These are phyloP conservation scores for Camillea tinctor DNA, from an alignment of 2,329 filamentous ascomycete species.

Conservation along the genomic window DNA sequence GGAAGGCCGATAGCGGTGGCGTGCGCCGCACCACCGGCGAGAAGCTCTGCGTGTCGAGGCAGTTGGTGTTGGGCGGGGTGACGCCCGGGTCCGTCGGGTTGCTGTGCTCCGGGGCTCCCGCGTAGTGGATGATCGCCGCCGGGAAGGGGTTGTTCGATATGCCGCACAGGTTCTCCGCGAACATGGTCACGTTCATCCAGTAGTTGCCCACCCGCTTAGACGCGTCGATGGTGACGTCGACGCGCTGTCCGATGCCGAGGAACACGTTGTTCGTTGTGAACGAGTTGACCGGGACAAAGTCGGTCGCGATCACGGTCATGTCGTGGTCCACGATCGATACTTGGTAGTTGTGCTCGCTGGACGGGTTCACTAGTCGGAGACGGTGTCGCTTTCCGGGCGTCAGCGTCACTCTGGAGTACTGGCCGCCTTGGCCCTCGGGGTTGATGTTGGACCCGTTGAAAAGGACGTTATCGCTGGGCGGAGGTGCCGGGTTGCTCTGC, in stretches of 20 bases:
- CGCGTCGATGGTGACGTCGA: conserved; percentile 47
- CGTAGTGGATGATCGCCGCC: conserved; percentile 24
- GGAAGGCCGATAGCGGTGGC: conserved; percentile 16
- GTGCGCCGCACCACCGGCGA: conserved; percentile 18
- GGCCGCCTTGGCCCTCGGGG: conserved; percentile 27
- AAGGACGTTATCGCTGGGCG: conserved; percentile 36
- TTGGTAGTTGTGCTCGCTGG: conserved; percentile 46
- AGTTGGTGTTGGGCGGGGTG: conserved; percentile 9
- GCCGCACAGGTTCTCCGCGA: conserved; percentile 15
- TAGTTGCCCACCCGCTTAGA: conserved; percentile 30
- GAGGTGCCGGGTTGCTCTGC: conserved; percentile 21
- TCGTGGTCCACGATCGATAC: conserved; percentile 53
- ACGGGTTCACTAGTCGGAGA: conserved; percentile 50
- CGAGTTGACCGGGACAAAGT: conserved; percentile 53
- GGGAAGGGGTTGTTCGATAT: conserved; percentile 14
- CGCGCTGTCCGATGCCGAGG: conserved; percentile 47
- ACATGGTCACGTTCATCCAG: conserved; percentile 31
- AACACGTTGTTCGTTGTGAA: conserved; percentile 48
- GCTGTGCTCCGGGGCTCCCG: conserved; percentile 4
- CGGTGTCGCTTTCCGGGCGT: conserved; percentile 45
- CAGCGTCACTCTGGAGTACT: conserved; percentile 34
- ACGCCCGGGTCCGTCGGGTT: conserved; percentile 17
- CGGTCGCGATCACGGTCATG: conserved; percentile 51
- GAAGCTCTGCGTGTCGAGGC: conserved; percentile 18
- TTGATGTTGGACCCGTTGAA: conserved; percentile 44